Evolutionary conservation across 345 rosid species (phyloP), one percentile per base, ranked within the genome.

Genomic region (Carallia pectinifolia): DNA sequence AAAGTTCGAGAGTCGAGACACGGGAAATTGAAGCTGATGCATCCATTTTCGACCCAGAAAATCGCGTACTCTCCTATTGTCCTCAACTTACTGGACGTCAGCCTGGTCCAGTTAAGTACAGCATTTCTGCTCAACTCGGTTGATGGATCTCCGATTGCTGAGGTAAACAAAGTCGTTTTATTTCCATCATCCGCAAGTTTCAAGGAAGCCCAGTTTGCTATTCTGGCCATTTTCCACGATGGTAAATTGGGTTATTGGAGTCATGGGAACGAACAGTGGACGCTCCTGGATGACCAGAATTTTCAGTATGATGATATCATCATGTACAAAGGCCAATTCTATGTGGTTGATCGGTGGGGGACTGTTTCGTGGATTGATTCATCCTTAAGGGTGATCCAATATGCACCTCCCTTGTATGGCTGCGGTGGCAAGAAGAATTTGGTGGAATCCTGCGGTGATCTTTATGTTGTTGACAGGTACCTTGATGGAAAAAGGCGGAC

Each of bases 391-490:
- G 5, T 67, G 53, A 36, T 62, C 27, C 72, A 76, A 39, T 71
- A 54, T 53, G 29, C 61, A 5, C 76, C 76, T 19, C 36, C 76
- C 7, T 27, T 67, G 6, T 71, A 19, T 12, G 60, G 72, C 2
- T 53, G 60, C 50, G 75, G 72, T 33, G 38, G 13, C 10, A 52
- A 44, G 71, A 76, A 76, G 64, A 30, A 71, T 66, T 47, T 76
- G 62, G 79, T 76, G 67, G 75, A 76, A 44, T 76, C 68, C 2
- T 52, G 71, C 47, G 79, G 79, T 2, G 68, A 76, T 66, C 67
- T 76, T 61, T 76, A 71, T 37, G 67, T 76, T 8, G 79, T 76
- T 8, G 79, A 76, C 48, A 53, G 71, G 66, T 75, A 75, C 52
- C 65, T 75, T 16, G 74, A 69, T 48, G 66, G 74, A 10, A 64